These are phyloP conservation scores for Claviceps spartinae DNA, from an alignment of 2,329 filamentous ascomycete species.

Conservation along the genomic window DNA sequence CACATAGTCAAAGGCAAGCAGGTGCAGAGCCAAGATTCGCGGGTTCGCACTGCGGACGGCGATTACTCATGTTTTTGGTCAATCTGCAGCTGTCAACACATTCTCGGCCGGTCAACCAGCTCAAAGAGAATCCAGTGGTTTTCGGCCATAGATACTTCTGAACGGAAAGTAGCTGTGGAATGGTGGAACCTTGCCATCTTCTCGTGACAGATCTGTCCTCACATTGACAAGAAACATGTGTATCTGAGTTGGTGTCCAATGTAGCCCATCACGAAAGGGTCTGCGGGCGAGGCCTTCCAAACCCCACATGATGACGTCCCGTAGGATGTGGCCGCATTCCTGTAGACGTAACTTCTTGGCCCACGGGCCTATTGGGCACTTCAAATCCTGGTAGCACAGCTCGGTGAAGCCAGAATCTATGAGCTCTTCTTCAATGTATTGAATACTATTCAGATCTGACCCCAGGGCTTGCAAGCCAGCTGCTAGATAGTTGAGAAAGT, in stretches of 20 bases:
- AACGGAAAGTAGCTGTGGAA: conserved; percentile 28
- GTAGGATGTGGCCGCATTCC: conserved; percentile 31
- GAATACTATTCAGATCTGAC: conserved; percentile 28
- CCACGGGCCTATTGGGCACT: conserved; percentile 37
- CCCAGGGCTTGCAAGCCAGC: conserved; percentile 28
- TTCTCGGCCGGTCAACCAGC: not conserved
- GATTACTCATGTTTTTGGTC: too few relatives aligned
- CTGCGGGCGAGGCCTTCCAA: conserved; percentile 24
- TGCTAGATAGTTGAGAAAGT: conserved; percentile 28
- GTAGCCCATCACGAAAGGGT: conserved; percentile 25
- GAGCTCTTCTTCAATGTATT: conserved; percentile 22
- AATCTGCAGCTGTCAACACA: not conserved
- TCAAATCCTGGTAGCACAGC: conserved; percentile 27
- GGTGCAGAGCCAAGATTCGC: not conserved
- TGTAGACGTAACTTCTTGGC: conserved; percentile 27
- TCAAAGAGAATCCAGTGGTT: conserved; percentile 15
- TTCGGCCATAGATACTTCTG: conserved; percentile 24
- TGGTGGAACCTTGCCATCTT: conserved; percentile 18
- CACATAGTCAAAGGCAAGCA: not conserved
- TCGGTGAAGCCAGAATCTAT: conserved; percentile 27
- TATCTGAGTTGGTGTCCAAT: conserved; percentile 27
- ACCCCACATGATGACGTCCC: conserved; percentile 28
- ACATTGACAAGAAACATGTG: conserved; percentile 31
- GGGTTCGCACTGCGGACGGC: not conserved
- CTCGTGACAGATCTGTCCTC: conserved; percentile 22